These are phyloP conservation scores for Phaeosphaeria sp. DNA, from an alignment of 2,329 filamentous ascomycete genomes.

Conservation along the genomic window DNA sequence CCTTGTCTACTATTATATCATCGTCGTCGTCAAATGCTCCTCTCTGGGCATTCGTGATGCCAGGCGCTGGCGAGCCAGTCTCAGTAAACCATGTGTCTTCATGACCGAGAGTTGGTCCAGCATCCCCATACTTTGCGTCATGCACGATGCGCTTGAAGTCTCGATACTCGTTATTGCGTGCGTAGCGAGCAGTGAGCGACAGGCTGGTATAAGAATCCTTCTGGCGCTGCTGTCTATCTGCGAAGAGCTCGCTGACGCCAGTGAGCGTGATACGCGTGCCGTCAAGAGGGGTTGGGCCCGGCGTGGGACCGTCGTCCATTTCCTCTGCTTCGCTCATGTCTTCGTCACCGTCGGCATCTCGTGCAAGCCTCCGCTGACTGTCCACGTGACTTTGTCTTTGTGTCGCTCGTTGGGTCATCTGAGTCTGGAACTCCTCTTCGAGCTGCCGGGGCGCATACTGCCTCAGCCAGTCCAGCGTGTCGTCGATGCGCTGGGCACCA, in stretches of 20 bases:
- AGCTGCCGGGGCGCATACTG: conserved; percentile 40
- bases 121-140: conserved; percentile 63
- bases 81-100: conserved; percentile 69
- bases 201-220: conserved; percentile 53
- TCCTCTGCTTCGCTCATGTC: conserved; percentile 43
- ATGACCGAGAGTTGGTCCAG: conserved; percentile 61
- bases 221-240: conserved; percentile 45
- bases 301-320: conserved; percentile 46
- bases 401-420: conserved; percentile 46
- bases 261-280: conserved; percentile 39
- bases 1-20: conserved; percentile 71
- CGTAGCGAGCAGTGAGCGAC: conserved; percentile 56
- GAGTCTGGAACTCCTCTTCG: conserved; percentile 40
- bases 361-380: conserved; percentile 24
- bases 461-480: conserved; percentile 53
- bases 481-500: conserved; percentile 53
- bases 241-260: conserved; percentile 47
- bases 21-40: conserved; percentile 62
- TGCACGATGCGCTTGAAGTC: conserved; percentile 68
- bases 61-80: conserved; percentile 52
- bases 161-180: conserved; percentile 65
- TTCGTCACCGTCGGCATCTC: conserved; percentile 18
- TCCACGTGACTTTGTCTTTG: conserved; percentile 38
- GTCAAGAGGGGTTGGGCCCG: conserved; percentile 47
- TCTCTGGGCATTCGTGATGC: conserved; percentile 44